phyloP scores from a whole-genome alignment of 2,329 filamentous ascomycete genomes.

The Cladophialophora carrionii region DNA sequence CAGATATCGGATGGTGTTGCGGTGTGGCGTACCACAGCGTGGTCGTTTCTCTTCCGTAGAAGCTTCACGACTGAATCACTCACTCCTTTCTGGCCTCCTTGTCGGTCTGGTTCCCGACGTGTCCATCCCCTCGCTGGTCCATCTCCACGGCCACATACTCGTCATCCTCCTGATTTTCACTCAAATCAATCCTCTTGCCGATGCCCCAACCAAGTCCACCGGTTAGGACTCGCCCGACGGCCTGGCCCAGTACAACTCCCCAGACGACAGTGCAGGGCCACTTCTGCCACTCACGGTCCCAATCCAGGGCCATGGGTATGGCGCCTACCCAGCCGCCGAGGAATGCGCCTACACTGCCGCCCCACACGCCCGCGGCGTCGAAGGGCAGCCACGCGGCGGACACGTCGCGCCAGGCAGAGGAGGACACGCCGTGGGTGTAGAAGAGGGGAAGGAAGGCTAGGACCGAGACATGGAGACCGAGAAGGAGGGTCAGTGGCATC shows the following conservation, averaged over 20 bases:
- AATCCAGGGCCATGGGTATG: slow-evolving; percentile 92
- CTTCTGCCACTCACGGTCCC: slow-evolving; percentile 98
- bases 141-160: slow-evolving; percentile 1
- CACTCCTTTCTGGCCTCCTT: neutral
- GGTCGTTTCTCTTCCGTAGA: neutral
- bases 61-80: neutral
- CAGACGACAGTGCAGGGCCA: slow-evolving; percentile 92
- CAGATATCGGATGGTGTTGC: neutral
- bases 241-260: slow-evolving; percentile 79
- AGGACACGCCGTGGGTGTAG: slow-evolving; percentile 81
- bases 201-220: slow-evolving; percentile 27
- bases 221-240: slow-evolving; percentile 56
- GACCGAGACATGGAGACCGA: slow-evolving; percentile 78
- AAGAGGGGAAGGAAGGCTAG: slow-evolving; percentile 78
- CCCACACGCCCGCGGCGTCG: slow-evolving; percentile 75
- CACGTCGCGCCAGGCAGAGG: slow-evolving; percentile 68
- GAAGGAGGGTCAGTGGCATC: slow-evolving; percentile 74
- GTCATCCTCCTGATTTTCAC: slow-evolving; percentile 31
- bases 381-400: slow-evolving; percentile 71
- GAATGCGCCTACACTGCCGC: slow-evolving; percentile 74
- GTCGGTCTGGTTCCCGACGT: neutral
- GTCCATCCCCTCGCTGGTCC: neutral
- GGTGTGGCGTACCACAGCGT: neutral
- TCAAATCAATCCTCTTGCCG: slow-evolving; percentile 38
- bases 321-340: slow-evolving; percentile 91